Evolutionary conservation across 192 early-diverging fungal species (phyloP).

Genomic region (Rhizoclosmatium sp.): DNA sequence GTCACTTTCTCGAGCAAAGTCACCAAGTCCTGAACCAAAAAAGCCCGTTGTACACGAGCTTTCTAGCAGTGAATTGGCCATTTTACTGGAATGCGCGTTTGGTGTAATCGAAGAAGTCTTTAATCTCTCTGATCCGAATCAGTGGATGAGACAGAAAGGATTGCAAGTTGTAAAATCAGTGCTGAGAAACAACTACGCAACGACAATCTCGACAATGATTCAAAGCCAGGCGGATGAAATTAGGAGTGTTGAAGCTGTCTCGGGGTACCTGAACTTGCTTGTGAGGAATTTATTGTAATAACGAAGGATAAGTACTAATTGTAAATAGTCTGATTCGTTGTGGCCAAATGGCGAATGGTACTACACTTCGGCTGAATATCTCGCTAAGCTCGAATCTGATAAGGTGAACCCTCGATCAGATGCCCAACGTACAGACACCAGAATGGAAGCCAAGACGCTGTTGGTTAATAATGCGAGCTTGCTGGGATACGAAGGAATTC

Average conservation of each 20-base stretch:
- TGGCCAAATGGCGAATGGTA: constrained; percentile 51
- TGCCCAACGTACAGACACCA: constrained; percentile 38
- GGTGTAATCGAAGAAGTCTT: constrained; percentile 58
- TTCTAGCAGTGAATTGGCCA: constrained; percentile 45
- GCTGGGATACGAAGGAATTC: constrained; percentile 34
- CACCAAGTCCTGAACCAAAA: neutral
- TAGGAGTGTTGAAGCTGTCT: constrained; percentile 29
- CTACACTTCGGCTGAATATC: constrained; percentile 22
- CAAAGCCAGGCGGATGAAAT: constrained; percentile 30
- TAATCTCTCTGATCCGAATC: constrained; percentile 43
- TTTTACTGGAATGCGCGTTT: constrained; percentile 54
- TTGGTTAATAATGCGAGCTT: constrained; percentile 31
- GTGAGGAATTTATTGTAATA: constrained; percentile 2
- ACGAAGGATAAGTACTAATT: neutral
- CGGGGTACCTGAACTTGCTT: constrained; percentile 38
- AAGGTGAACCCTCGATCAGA: constrained; percentile 46
- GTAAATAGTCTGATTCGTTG: constrained; percentile 25
- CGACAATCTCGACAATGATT: constrained; percentile 37
- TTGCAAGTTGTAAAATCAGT: constrained; percentile 53
- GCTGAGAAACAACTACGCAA: constrained; percentile 49
- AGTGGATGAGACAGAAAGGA: constrained; percentile 57
- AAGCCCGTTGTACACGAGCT: constrained; percentile 8
- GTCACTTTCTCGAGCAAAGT: neutral
- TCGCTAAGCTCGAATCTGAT: neutral
- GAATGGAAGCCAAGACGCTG: constrained; percentile 44